A percentile compares a stretch with the other conserved stretches of the same genome.
Evolutionary conservation across 176 grass and related monocot species (phyloP).

Genomic region (Cymbopogon citratus): DNA sequence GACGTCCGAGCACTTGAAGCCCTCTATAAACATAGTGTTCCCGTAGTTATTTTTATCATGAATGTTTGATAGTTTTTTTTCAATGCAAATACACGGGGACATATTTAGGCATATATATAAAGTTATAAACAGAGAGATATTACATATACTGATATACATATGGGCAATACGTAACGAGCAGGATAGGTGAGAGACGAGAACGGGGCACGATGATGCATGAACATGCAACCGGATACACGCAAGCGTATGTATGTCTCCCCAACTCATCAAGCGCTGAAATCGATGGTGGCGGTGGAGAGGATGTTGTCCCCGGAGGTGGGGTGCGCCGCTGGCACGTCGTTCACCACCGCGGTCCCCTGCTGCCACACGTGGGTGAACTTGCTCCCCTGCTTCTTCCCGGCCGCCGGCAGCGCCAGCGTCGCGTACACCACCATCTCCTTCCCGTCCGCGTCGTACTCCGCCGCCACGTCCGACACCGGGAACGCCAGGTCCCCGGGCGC

Average conservation of each 20-base stretch:
- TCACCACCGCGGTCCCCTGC: slow-evolving; percentile 46
- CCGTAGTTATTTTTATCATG: too few species aligned
- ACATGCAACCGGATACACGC: background rate
- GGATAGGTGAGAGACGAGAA: background rate
- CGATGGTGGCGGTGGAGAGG: slow-evolving; percentile 50
- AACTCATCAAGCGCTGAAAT: slow-evolving; percentile 42
- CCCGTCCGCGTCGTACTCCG: slow-evolving; percentile 20
- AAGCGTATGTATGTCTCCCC: background rate
- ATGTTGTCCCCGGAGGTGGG: slow-evolving; percentile 67
- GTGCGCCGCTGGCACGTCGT: slow-evolving; percentile 65
- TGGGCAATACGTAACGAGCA: background rate
- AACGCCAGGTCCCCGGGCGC: slow-evolving; percentile 13
- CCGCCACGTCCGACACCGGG: slow-evolving; percentile 42
- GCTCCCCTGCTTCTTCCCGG: slow-evolving; percentile 8
- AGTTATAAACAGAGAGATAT: background rate
- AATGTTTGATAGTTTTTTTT: too few species aligned
- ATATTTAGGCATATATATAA: too few species aligned
- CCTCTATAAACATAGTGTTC: too few species aligned
- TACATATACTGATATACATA: background rate
- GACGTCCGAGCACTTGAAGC: too few species aligned
- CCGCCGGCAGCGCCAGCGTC: slow-evolving; percentile 43
- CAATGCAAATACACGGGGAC: too few species aligned
- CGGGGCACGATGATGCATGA: background rate
- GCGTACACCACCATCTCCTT: slow-evolving; percentile 83
- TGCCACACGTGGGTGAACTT: slow-evolving; percentile 89